Evolutionary conservation across 305 asterid species (phyloP).

Genomic region (Salvia sclarea): DNA sequence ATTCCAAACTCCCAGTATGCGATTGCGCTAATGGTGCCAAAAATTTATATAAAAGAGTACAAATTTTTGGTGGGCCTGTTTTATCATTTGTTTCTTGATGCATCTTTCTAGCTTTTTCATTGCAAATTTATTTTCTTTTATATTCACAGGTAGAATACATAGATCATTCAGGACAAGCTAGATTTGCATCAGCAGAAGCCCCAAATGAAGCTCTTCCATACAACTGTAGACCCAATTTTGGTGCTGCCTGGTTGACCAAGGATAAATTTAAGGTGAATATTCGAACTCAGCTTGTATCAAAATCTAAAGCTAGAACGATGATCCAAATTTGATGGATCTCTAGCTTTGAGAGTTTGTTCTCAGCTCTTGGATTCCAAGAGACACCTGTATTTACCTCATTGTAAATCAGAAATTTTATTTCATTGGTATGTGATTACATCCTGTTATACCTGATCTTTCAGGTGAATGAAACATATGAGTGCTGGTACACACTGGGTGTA

Average conservation of each 20-base stretch:
- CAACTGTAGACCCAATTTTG: conserved; percentile 86
- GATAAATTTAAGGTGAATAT: conserved; percentile 72
- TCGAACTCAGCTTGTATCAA: conserved; percentile 23
- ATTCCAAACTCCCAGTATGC: neutral
- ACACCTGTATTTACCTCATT: conserved; percentile 24
- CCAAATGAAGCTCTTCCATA: conserved; percentile 92
- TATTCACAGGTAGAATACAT: conserved; percentile 69
- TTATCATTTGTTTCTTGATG: conserved; percentile 4
- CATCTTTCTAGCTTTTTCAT: conserved; percentile 14
- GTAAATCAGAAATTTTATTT: conserved; percentile 17
- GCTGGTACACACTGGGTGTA: conserved; percentile 85
- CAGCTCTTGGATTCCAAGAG: conserved; percentile 7
- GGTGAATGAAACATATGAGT: conserved; percentile 89
- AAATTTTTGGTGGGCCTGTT: neutral
- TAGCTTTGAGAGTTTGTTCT: conserved; percentile 18
- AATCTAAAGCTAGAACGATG: conserved; percentile 14
- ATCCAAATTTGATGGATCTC: conserved; percentile 15
- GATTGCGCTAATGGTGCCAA: conserved; percentile 7
- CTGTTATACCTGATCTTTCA: conserved; percentile 41
- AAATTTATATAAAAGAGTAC: neutral
- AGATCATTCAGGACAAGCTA: conserved; percentile 82
- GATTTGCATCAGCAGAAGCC: conserved; percentile 80
- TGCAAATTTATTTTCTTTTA: conserved; percentile 24
- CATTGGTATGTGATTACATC: conserved; percentile 14
- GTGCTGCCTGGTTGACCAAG: conserved; percentile 91